Conservation (phyloP, 2,329 filamentous ascomycete species). For the Didymella pomorum region DNA sequence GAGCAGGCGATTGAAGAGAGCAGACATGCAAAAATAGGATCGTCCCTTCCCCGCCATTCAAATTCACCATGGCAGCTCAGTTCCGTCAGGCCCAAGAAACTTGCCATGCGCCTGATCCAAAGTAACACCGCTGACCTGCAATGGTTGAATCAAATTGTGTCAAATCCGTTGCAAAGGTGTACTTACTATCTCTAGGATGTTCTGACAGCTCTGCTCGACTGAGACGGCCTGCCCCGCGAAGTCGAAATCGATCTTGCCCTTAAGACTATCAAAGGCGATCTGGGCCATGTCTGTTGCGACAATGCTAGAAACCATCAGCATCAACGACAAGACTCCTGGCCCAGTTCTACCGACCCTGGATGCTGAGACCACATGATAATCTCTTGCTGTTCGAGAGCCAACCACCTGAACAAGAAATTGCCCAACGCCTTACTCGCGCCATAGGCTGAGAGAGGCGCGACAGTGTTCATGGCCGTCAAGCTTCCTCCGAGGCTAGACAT, state of each 20-base stretch:
- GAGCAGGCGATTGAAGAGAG: too few relatives aligned
- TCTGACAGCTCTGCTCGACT: slow-evolving; percentile 16
- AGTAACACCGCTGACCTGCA: slow-evolving; percentile 24
- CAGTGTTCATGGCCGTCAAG: slow-evolving; percentile 21
- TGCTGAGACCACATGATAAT: slow-evolving; percentile 24
- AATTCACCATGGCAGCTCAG: slow-evolving; percentile 23
- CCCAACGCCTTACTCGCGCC: slow-evolving; percentile 30
- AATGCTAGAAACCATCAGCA: slow-evolving; percentile 3
- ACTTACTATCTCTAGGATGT: slow-evolving; percentile 16
- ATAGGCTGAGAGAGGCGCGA: slow-evolving; percentile 19
- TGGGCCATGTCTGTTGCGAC: slow-evolving; percentile 19
- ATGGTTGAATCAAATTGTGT: neutral
- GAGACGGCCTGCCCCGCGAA: slow-evolving; percentile 8
- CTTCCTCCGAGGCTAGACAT: slow-evolving; percentile 25
- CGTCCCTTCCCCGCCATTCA: too few relatives aligned
- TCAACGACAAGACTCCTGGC: neutral
- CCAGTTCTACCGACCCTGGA: slow-evolving; percentile 21
- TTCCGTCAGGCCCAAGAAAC: slow-evolving; percentile 19
- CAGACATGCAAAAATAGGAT: too few relatives aligned
- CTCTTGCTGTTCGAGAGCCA: slow-evolving; percentile 26
- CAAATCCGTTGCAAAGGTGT: too few relatives aligned
- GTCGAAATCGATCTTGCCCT: slow-evolving; percentile 2
- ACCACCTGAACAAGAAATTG: slow-evolving; percentile 30
- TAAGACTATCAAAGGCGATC: slow-evolving; percentile 8
- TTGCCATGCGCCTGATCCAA: slow-evolving; percentile 18